Conservation (phyloP, 768 basidiomycete genomes). For the Termitomyces eurrhizus region DNA sequence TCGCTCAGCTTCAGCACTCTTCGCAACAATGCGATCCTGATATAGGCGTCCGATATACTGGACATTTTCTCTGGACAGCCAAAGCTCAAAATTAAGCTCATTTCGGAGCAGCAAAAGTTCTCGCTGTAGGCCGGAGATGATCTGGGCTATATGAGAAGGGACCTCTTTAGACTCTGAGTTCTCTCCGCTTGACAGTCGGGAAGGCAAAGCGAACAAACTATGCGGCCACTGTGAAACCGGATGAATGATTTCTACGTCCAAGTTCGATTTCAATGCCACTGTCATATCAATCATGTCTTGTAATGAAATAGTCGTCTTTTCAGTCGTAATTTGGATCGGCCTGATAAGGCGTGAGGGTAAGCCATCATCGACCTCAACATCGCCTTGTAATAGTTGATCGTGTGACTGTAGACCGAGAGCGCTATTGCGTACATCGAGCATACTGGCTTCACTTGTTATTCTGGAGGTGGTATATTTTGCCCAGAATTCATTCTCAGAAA, state of each 20-base stretch:
- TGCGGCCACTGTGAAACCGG: slow-evolving; percentile 51
- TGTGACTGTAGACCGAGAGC: slow-evolving; percentile 44
- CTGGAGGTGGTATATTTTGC: slow-evolving; percentile 53
- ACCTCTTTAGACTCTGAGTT: slow-evolving; percentile 19
- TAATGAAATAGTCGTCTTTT: slow-evolving; percentile 51
- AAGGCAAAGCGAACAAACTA: slow-evolving; percentile 34
- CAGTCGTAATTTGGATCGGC: slow-evolving; percentile 33
- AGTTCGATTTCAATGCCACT: slow-evolving; percentile 66
- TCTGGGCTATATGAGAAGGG: slow-evolving; percentile 53
- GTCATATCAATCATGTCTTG: slow-evolving; percentile 74
- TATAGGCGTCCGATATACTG: slow-evolving; percentile 81
- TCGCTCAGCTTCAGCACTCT: slow-evolving; percentile 75
- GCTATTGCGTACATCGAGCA: slow-evolving; percentile 61
- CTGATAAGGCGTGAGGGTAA: slow-evolving; percentile 27
- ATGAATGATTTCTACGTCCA: slow-evolving; percentile 57
- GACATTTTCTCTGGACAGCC: slow-evolving; percentile 77
- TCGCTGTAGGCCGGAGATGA: slow-evolving; percentile 68
- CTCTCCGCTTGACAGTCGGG: slow-evolving; percentile 18
- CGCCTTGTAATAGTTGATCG: slow-evolving; percentile 12
- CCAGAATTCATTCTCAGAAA: slow-evolving; percentile 67
- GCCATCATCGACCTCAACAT: slow-evolving; percentile 8
- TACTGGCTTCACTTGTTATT: slow-evolving; percentile 63
- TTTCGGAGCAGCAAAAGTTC: slow-evolving; percentile 72
- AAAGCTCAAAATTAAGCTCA: slow-evolving; percentile 83
- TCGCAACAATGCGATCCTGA: slow-evolving; percentile 66